Percentiles rank a stretch among this genome's conserved stretches.
Evolutionary conservation across 225 moss, liverwort and hornwort genomes (phyloP).

Genomic region (Straminergon stramineum): DNA sequence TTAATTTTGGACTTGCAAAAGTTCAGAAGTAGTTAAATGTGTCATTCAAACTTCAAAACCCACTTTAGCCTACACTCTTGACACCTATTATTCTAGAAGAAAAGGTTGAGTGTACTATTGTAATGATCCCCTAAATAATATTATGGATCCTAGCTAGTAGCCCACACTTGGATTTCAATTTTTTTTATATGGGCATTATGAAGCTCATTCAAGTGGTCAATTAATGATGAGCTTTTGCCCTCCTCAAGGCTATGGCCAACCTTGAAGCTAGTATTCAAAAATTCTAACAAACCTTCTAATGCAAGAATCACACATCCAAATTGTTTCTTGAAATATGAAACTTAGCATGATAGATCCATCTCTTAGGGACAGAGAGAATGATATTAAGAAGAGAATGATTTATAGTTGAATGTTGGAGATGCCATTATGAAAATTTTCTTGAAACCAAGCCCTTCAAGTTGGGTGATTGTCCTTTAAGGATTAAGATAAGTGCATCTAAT

Average conservation of each 20-base stretch:
- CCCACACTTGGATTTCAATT: background rate
- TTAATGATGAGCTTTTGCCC: background rate
- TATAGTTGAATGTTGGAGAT: background rate
- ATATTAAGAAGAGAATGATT: background rate
- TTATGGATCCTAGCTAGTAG: background rate
- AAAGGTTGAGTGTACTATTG: background rate
- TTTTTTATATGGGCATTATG: background rate
- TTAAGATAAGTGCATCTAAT: background rate
- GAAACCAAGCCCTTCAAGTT: rapidly evolving
- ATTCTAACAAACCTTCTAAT: background rate
- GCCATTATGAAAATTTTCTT: too few species aligned
- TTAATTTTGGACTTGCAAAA: too few species aligned
- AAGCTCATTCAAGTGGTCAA: background rate
- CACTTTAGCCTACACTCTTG: background rate
- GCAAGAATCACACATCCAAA: background rate
- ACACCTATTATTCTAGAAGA: background rate
- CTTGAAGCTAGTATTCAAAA: background rate
- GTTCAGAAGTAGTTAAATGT: too few species aligned
- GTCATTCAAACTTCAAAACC: background rate
- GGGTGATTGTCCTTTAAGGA: rapidly evolving
- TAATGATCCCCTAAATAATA: background rate
- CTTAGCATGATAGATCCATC: background rate
- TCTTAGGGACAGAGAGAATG: background rate
- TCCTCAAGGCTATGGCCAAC: background rate
- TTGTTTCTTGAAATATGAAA: background rate